Base-by-base conservation (phyloP, 768 basidiomycete genomes). In the Albatrellus ellisii region DNA sequence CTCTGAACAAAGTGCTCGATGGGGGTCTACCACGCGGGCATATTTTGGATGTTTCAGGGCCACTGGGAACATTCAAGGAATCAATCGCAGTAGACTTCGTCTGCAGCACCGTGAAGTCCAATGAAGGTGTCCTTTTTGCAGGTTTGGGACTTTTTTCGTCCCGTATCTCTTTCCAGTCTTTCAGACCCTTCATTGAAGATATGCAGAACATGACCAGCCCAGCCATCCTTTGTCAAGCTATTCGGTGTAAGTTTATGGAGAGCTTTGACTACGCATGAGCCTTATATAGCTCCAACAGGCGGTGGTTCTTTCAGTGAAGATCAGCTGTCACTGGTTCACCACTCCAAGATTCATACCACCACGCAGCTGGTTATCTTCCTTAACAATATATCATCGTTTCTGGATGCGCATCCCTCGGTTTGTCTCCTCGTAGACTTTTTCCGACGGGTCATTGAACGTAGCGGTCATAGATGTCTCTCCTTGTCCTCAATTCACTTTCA, bases 1-100 rank as follows among this genome's bases (percentile, higher is more conserved):
- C 72, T 10, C 59, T 82, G 22, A 78, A 86, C 49, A 60, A 60
- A 14, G 55, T 85, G 2, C 65, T 87, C 4, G 69, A 63, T 25
- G 79, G 79, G 34, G 84, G 84, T 12, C 57, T 87, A 34, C 59
- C 62, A 41, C 66, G 65, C 43, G 78, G 79, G 6, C 65, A 70
- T 47, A 65, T 83, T 46, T 63, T 86, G 15, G 84, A 87, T 59
- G 62, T 87, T 50, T 80, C 80, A 24, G 83, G 84, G 0, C 79
- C 81, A 34, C 83, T 84, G 0, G 84, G 84, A 36, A 69, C 72
- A 28, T 69, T 72, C 8, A 86, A 82, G 48, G 78, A 79, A 44
- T 54, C 51, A 10, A 48, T 84, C 6, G 70, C 71, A 7, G 57
- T 69, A 11, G 64, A 68, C 39, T 66, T 82, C 34, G 65, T 68